Percentiles rank a stretch among this genome's conserved stretches.
Conservation (phyloP, 2,329 filamentous ascomycete species). For the Fusarium falciforme region DNA sequence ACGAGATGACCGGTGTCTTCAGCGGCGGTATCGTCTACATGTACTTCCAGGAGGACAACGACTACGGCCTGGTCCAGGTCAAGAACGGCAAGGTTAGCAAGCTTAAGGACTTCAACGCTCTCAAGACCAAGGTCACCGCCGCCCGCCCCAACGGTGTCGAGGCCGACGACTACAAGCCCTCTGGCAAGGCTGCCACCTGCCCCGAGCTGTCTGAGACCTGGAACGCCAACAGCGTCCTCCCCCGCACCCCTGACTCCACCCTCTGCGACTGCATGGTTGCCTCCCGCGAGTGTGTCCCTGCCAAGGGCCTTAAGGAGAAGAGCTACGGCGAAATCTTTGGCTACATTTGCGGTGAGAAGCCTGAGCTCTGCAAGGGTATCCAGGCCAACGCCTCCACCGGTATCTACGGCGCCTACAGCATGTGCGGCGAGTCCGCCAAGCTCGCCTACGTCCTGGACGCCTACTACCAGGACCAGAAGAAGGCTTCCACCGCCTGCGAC, state of each 20-base stretch:
- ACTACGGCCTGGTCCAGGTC: constrained; percentile 83
- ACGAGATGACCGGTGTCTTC: constrained; percentile 87
- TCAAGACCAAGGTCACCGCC: constrained; percentile 76
- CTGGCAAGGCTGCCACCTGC: constrained; percentile 78
- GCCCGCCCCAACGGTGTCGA: constrained; percentile 75
- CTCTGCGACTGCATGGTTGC: constrained; percentile 90
- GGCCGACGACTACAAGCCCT: constrained; percentile 76
- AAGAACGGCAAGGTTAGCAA: constrained; percentile 70
- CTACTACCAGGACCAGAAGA: constrained; percentile 73
- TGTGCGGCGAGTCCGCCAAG: constrained; percentile 78
- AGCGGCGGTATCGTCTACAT: constrained; percentile 99
- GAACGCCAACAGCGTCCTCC: constrained; percentile 74
- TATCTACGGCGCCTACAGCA: constrained; percentile 80
- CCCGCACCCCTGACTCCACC: constrained; percentile 80
- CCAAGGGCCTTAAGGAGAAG: constrained; percentile 65
- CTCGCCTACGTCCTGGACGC: constrained; percentile 79
- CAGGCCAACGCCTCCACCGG: constrained; percentile 73
- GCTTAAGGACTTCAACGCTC: constrained; percentile 78
- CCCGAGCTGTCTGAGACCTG: constrained; percentile 74
- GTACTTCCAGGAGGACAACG: constrained; percentile 92
- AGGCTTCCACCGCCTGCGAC: constrained; percentile 71
- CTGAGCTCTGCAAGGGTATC: constrained; percentile 74
- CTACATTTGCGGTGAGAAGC: constrained; percentile 73
- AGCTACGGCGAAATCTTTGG: constrained; percentile 77
- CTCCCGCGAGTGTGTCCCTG: constrained; percentile 77